A percentile compares a stretch with the other conserved stretches of the same genome.
These are phyloP conservation scores for Royoungia palumana DNA, from an alignment of 768 basidiomycete genomes.

Conservation along the genomic window DNA sequence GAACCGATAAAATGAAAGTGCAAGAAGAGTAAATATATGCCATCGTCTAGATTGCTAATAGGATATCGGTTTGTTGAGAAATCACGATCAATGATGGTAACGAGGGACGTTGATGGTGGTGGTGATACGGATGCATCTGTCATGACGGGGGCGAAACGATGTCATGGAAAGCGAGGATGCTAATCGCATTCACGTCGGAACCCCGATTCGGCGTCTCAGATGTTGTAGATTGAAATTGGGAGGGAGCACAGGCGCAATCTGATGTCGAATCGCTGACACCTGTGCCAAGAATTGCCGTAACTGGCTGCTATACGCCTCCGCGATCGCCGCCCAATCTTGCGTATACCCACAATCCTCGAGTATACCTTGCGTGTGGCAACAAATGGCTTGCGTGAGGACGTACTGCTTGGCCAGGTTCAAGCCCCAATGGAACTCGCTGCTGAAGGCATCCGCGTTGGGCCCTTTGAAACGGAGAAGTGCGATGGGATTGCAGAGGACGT, in stretches of 20 bases:
- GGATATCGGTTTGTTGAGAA: slow-evolving; percentile 2
- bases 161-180: background rate
- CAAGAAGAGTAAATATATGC: background rate
- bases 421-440: slow-evolving; percentile 30
- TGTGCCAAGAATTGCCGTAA: slow-evolving; percentile 30
- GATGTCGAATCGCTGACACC: slow-evolving; percentile 30
- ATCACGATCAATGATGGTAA: background rate
- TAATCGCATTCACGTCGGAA: slow-evolving; percentile 15
- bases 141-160: background rate
- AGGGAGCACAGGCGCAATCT: slow-evolving; percentile 30
- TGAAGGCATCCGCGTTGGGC: slow-evolving; percentile 27
- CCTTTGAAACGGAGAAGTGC: slow-evolving; percentile 27
- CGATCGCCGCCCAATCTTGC: slow-evolving; percentile 28
- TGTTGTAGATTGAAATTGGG: slow-evolving; percentile 33
- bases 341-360: slow-evolving; percentile 26
- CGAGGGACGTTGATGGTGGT: background rate
- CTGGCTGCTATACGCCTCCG: slow-evolving; percentile 30
- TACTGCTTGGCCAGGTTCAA: slow-evolving; percentile 25
- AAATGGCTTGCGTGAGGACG: slow-evolving; percentile 20
- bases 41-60: slow-evolving; percentile 14
- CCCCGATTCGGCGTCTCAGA: slow-evolving; percentile 27
- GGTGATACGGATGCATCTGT: background rate
- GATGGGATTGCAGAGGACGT: slow-evolving; percentile 21
- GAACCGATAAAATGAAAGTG: too few relatives aligned
- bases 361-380: slow-evolving; percentile 21